Percentiles rank a stretch among this genome's conserved stretches.
Evolutionary conservation across 768 basidiomycete genomes (phyloP).

Genomic region (Sistotremastrum niveocremeum): DNA sequence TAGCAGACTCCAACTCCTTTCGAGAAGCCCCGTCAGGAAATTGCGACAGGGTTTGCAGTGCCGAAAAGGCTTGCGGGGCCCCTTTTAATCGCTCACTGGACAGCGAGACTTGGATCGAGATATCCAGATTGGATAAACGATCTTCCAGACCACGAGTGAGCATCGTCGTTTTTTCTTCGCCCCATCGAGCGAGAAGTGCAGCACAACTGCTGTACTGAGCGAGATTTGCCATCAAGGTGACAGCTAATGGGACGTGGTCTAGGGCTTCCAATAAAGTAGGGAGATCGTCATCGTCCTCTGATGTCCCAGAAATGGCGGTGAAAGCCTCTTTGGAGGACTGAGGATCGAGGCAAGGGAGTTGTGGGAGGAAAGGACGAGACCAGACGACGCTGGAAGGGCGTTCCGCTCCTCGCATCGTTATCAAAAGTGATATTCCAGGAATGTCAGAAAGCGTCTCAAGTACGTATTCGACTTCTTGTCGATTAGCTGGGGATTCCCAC

Average conservation of each 20-base stretch:
- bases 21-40: too few relatives aligned
- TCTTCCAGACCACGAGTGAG: too few relatives aligned
- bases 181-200: too few relatives aligned
- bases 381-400: conserved; percentile 16
- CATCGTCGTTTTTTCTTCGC: too few relatives aligned
- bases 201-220: conserved; percentile 1
- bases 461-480: conserved; percentile 13
- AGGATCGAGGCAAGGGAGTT: conserved; percentile 4
- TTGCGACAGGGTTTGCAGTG: too few relatives aligned
- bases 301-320: conserved; percentile 9
- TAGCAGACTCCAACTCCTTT: too few relatives aligned
- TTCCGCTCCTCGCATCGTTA: conserved; percentile 21
- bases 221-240: conserved; percentile 21
- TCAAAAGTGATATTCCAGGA: conserved; percentile 16
- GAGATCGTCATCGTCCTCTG: conserved; percentile 12
- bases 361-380: conserved; percentile 7
- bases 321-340: conserved; percentile 12
- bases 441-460: conserved; percentile 14
- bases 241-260: conserved; percentile 20
- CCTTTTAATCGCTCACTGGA: too few relatives aligned
- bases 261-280: conserved; percentile 12
- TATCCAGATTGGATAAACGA: too few relatives aligned
- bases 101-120: too few relatives aligned
- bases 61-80: too few relatives aligned
- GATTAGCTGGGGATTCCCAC: conserved; percentile 17